A percentile compares a stretch with the other conserved stretches of the same genome.
These are phyloP conservation scores for Aspergillus ibericus DNA, from an alignment of 2,329 filamentous ascomycete genomes.

Conservation along the genomic window DNA sequence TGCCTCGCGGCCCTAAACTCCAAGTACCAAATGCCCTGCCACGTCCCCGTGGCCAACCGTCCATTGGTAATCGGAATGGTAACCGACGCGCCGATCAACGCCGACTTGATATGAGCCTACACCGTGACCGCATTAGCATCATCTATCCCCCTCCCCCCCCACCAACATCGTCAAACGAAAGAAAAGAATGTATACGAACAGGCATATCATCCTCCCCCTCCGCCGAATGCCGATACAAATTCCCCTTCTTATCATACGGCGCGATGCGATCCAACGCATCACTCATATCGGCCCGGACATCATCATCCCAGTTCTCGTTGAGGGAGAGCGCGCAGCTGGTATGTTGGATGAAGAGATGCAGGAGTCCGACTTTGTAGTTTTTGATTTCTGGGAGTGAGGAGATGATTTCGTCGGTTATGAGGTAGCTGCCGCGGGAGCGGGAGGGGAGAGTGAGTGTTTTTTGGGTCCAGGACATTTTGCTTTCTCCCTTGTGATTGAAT, in stretches of 20 bases:
- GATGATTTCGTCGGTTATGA: conserved; percentile 70
- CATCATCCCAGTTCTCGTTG: conserved; percentile 87
- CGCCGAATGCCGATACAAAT: conserved; percentile 80
- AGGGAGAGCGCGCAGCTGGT: conserved; percentile 86
- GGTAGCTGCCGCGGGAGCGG: conserved; percentile 78
- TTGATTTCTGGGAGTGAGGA: conserved; percentile 77
- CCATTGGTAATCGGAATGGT: conserved; percentile 90
- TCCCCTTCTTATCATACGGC: conserved; percentile 73
- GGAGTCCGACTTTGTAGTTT: conserved; percentile 78
- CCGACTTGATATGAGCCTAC: conserved; percentile 88
- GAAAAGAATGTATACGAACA: conserved; percentile 51
- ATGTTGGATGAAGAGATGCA: conserved; percentile 93
- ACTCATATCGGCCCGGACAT: conserved; percentile 91
- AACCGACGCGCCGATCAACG: conserved; percentile 82
- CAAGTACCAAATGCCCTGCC: conserved; percentile 82
- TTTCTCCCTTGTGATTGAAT: not conserved
- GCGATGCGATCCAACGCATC: conserved; percentile 90
- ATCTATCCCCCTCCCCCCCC: not conserved
- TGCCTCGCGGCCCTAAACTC: conserved; percentile 82
- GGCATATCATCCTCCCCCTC: conserved; percentile 96
- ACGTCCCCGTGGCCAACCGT: conserved; percentile 65
- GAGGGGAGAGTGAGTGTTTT: conserved; percentile 79
- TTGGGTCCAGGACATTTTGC: conserved; percentile 73
- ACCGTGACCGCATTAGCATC: not conserved
- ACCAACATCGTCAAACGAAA: not conserved